phyloP scores from a whole-genome alignment of 108 stramenopile species.

The Cyclotella atomus region DNA sequence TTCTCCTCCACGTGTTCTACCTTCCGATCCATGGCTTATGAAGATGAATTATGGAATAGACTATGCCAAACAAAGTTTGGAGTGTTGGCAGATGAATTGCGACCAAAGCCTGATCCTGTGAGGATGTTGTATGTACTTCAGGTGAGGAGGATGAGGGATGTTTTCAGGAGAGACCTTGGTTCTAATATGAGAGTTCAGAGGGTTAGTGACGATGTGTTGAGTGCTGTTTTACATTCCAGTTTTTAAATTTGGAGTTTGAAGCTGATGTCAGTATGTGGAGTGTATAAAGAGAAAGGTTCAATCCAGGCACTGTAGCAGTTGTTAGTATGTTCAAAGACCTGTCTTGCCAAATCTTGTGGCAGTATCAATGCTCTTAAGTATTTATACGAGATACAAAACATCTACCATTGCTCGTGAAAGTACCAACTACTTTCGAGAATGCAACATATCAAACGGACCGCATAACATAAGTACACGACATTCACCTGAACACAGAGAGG shows the following conservation, averaged over 20 bases:
- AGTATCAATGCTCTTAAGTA: no score
- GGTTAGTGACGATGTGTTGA: neutral
- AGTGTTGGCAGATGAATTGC: conserved; percentile 36
- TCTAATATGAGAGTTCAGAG: neutral
- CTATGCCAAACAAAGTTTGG: conserved; percentile 53
- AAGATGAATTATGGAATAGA: conserved; percentile 51
- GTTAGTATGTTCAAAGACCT: no score
- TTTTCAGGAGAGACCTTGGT: neutral
- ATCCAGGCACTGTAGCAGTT: no score
- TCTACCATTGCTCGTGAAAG: no score
- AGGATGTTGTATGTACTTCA: conserved; percentile 50
- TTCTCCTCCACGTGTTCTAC: conserved; percentile 41
- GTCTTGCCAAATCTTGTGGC: no score
- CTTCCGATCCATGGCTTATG: conserved; percentile 39
- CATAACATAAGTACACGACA: no score
- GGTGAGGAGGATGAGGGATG: conserved; percentile 47
- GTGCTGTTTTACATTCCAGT: neutral
- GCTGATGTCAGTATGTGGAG: neutral
- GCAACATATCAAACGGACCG: no score
- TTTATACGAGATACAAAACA: no score
- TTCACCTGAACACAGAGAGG: neutral
- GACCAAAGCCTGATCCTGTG: conserved; percentile 55
- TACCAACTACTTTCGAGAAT: no score
- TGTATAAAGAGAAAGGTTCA: no score
- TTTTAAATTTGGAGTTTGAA: neutral